These are phyloP conservation scores for Hysterangium stoloniferum DNA, from an alignment of 768 basidiomycete species.

Conservation along the genomic window DNA sequence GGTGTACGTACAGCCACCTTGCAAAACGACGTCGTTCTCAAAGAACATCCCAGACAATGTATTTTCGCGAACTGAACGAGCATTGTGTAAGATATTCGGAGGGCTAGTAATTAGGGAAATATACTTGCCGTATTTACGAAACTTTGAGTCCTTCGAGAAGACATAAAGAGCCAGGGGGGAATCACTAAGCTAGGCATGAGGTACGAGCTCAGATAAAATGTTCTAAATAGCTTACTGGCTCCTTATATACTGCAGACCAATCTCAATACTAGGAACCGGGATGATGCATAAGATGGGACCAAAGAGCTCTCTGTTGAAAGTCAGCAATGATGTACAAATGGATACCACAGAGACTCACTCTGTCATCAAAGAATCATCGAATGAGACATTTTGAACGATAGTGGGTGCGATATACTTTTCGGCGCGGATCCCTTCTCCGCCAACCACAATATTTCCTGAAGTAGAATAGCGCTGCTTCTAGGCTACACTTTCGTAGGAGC, in stretches of 20 bases:
- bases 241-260: conserved; percentile 64
- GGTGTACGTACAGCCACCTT: conserved; percentile 39
- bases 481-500: background rate
- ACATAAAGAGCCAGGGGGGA: conserved; percentile 73
- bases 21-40: conserved; percentile 66
- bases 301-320: conserved; percentile 62
- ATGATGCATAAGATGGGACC: conserved; percentile 76
- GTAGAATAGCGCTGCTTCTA: no score
- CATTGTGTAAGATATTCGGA: background rate
- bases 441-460: conserved; percentile 40
- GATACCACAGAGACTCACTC: conserved; percentile 41
- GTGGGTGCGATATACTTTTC: conserved; percentile 65
- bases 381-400: conserved; percentile 52
- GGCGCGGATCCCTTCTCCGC: conserved; percentile 54
- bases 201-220: background rate
- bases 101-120: background rate
- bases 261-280: conserved; percentile 60
- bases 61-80: conserved; percentile 47
- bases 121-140: conserved; percentile 54
- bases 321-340: background rate
- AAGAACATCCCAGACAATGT: conserved; percentile 66
- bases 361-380: conserved; percentile 66
- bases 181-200: conserved; percentile 35
- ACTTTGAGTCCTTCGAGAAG: conserved; percentile 51
- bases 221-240: conserved; percentile 32